Base-by-base conservation (phyloP, 257 asterid species). In the Ballota nigra region DNA sequence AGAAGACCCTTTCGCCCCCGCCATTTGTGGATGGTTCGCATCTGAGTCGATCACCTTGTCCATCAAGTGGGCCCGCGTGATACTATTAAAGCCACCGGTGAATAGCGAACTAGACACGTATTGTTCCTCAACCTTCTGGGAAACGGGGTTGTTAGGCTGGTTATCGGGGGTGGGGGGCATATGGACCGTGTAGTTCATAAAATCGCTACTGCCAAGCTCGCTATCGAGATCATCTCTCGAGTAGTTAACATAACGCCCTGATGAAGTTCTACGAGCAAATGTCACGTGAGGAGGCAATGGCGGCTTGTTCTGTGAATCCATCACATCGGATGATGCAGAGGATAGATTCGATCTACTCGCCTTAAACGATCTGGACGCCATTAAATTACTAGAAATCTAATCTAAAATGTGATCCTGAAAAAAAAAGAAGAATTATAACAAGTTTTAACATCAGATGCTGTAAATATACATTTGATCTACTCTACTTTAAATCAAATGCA, bases 71-170 rank as follows among this genome's bases (percentile, higher is more conserved):
- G 87, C 88, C 3, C 90, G 80, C 5, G 90, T 87, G 12, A 66
- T 78, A 75, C 82, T 76, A 79, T 87, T 87, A 45, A 85, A 87
- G n/a, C 94, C 94, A 4, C 94, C 94, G 0, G 94, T 87, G 83
- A 87, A 87, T 41, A 87, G 83, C 2, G 94, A 87, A 47, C 53
- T 85, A 16, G 94, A 87, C 34, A 87, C 91, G 3, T 85, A 85
- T 26, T 87, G 94, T 78, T 85, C 94, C 60, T 87, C 93, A 4
- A 85, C 93, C 64, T 82, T 82, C 62, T 87, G 90, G 0, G 91
- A 49, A 58, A 85, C 79, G 3, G 84, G 80, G 40, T 83, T 80
- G 61, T 68, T 80, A 1, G 89, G 89, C 80, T 85, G 91, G 80
- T 87, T 85, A 66, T 87, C 94, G 0, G 94, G 94, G 43, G 89